Evolutionary conservation across 495 filamentous ascomycete species (phyloP).

Genomic region (Penicillium roqueforti): DNA sequence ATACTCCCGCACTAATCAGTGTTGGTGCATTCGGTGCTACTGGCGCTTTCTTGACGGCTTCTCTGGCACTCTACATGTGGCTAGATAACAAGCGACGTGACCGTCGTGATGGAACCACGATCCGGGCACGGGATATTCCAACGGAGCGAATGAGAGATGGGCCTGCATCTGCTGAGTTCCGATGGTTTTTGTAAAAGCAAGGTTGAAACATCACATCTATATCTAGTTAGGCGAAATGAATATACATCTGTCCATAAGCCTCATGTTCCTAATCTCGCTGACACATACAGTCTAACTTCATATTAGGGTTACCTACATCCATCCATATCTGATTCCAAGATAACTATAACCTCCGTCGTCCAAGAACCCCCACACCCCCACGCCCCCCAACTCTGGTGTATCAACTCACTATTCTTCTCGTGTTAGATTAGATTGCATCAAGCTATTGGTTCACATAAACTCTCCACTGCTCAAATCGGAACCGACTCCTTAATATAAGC

Average conservation of each 20-base stretch:
- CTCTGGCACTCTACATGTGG: conserved; percentile 64
- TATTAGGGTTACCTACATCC: too few relatives aligned
- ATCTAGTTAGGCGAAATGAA: not conserved
- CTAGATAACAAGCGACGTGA: conserved; percentile 65
- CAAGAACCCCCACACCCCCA: too few relatives aligned
- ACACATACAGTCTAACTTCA: too few relatives aligned
- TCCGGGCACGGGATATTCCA: conserved; percentile 62
- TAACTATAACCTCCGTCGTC: too few relatives aligned
- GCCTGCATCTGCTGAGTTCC: conserved; percentile 58
- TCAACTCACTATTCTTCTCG: too few relatives aligned
- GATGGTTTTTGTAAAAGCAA: conserved; percentile 59
- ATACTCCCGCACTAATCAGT: conserved; percentile 68
- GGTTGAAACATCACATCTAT: not conserved
- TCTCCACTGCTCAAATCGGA: too few relatives aligned
- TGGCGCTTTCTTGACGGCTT: conserved; percentile 54
- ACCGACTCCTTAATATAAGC: too few relatives aligned
- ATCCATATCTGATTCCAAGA: too few relatives aligned
- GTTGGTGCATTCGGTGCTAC: conserved; percentile 68
- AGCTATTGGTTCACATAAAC: too few relatives aligned
- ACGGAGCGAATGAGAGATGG: conserved; percentile 67
- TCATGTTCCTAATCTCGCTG: not conserved
- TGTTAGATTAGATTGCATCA: too few relatives aligned
- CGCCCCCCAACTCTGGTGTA: too few relatives aligned
- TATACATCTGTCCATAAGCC: not conserved
- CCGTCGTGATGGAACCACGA: conserved; percentile 52